These are phyloP conservation scores for Penicillium samsonianum DNA, from an alignment of 495 filamentous ascomycete genomes.

Conservation along the genomic window DNA sequence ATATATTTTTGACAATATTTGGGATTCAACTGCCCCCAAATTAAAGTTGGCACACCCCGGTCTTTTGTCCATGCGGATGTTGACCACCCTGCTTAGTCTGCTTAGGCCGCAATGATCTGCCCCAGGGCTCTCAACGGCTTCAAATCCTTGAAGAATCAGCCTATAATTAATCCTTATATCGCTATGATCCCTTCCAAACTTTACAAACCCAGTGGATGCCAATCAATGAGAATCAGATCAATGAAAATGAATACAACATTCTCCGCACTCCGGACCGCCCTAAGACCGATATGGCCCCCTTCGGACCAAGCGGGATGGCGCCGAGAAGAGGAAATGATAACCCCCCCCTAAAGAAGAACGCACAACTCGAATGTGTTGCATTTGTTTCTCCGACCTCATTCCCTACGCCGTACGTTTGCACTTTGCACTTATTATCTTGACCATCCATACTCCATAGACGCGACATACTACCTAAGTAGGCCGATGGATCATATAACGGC, in stretches of 20 bases:
- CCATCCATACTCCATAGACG: background rate
- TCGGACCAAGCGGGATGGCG: conserved; percentile 8
- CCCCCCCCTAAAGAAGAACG: background rate
- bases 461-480: background rate
- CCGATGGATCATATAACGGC: conserved; percentile 22
- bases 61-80: conserved; percentile 23
- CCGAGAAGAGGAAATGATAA: conserved; percentile 16
- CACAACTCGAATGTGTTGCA: background rate
- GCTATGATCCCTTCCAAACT: background rate
- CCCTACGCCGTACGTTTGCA: background rate
- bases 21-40: conserved; percentile 13
- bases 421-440: background rate
- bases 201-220: background rate
- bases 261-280: conserved; percentile 21
- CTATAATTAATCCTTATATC: background rate
- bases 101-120: conserved; percentile 26
- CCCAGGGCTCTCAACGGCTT: conserved; percentile 28
- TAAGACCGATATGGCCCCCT: conserved; percentile 6
- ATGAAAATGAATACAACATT: conserved; percentile 8
- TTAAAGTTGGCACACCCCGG: conserved; percentile 35
- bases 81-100: conserved; percentile 27
- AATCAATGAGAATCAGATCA: background rate
- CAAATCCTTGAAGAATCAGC: background rate
- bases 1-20: background rate
- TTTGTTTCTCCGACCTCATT: background rate